Evolutionary conservation across 2,329 filamentous ascomycete genomes (phyloP), one percentile per base, ranked within the genome.

Genomic region (Stachybotrys chlorohalonatus): DNA sequence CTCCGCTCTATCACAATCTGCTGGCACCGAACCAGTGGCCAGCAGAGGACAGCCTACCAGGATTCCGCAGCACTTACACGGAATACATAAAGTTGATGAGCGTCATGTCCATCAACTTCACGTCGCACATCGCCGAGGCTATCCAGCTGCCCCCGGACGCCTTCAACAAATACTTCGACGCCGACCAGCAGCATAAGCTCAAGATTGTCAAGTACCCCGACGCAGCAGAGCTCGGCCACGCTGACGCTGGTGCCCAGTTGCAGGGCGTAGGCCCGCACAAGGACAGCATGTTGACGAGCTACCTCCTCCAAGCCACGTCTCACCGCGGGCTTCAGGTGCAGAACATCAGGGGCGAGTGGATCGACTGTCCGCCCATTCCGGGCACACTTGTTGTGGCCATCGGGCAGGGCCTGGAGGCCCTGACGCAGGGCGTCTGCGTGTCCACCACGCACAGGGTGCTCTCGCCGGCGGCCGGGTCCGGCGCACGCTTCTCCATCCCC

Each of bases 141-240:
- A 86, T 95, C 58, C 81, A 82, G 9, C 76, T 95, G 6, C 82
- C 86, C 0, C 58, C 77, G 0, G 71, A 79, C 52, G 89, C 90
- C 0, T 95, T 95, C 69, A 75, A 83, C 65, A 83, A 81, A 63
- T 95, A 92, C 75, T 93, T 93, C 70, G 89, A 92, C 66, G 62
- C 78, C 75, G 69, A 80, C 61, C 76, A 82, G 74, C 90, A 94
- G 73, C 89, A 95, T 74, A 95, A 95, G 75, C 79, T 95, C 63
- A 95, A 95, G 75, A 86, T 95, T 56, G 86, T 95, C 57, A 90
- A 89, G 73, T 95, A 94, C 66, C 90, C 90, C 0, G 90, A 94
- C 66, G 69, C 81, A 11, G 70, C 73, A n/a, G 78, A 83, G 66
- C 72, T 88, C 1, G 81, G 78, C 0, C 67, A 77, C 3, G 68